phyloP scores from a whole-genome alignment of 306 rosid genomes.

The Dalbergia cochinchinensis region DNA sequence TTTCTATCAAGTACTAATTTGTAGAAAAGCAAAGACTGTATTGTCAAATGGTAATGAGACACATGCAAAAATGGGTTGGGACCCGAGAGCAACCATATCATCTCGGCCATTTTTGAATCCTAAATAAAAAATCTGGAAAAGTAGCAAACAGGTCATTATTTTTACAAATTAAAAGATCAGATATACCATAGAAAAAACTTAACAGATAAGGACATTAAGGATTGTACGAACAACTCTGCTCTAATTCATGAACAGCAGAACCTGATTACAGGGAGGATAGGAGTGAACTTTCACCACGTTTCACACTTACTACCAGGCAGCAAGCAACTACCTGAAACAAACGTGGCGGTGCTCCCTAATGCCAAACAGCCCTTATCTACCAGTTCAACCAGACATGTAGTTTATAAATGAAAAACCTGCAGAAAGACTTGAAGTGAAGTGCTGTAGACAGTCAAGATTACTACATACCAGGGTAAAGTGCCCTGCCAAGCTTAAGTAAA shows the following conservation, averaged over 20 bases:
- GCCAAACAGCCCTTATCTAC: constrained; percentile 62
- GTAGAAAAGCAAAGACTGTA: constrained; percentile 17
- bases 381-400: constrained; percentile 32
- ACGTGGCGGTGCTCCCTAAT: constrained; percentile 70
- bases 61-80: constrained; percentile 29
- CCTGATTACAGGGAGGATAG: constrained; percentile 52
- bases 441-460: neutral
- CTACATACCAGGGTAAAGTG: constrained; percentile 65
- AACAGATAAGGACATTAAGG: neutral
- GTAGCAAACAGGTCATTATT: constrained; percentile 1
- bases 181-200: neutral
- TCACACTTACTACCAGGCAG: constrained; percentile 62
- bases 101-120: constrained; percentile 25
- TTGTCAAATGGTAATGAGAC: constrained; percentile 12
- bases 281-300: constrained; percentile 63
- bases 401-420: constrained; percentile 11
- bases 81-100: constrained; percentile 5
- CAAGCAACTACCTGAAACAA: constrained; percentile 84
- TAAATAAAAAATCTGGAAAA: neutral
- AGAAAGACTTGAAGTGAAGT: neutral
- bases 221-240: constrained; percentile 44
- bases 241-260: constrained; percentile 49
- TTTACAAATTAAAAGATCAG: neutral
- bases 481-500: constrained; percentile 69
- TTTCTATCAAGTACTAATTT: neutral